phyloP scores from a whole-genome alignment of 495 filamentous ascomycete species.

The Zalerion maritima region DNA sequence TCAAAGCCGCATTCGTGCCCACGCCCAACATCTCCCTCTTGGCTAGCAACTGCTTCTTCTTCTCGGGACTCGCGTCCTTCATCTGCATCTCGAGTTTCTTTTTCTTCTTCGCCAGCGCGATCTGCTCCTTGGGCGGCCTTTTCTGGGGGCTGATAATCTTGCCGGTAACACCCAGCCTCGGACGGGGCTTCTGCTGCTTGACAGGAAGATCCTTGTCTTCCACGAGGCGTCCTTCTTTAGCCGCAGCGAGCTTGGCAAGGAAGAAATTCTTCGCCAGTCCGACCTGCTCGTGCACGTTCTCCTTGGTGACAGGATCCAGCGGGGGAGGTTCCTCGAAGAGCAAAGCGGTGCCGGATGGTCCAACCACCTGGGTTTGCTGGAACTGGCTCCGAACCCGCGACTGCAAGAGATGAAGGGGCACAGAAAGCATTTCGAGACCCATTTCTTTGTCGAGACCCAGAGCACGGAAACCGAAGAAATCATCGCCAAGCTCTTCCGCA shows the following conservation, averaged over 20 bases:
- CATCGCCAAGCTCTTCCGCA: constrained; percentile 91
- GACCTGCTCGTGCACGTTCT: constrained; percentile 64
- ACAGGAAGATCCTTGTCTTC: constrained; percentile 91
- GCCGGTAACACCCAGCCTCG: constrained; percentile 83
- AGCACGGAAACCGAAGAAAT: constrained; percentile 98
- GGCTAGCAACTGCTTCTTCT: constrained; percentile 17
- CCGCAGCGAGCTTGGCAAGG: constrained; percentile 68
- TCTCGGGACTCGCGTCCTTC: constrained; percentile 26
- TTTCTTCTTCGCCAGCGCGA: constrained; percentile 60
- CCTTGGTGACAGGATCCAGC: constrained; percentile 63
- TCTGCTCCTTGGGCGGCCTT: constrained; percentile 62
- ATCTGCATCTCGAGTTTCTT: constrained; percentile 40
- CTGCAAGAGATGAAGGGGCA: constrained; percentile 88
- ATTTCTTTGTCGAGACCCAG: constrained; percentile 84
- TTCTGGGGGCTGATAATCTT: constrained; percentile 90
- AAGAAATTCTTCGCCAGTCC: constrained; percentile 83
- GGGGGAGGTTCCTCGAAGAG: constrained; percentile 56
- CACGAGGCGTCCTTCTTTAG: constrained; percentile 64
- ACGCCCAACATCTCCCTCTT: constrained; percentile 21
- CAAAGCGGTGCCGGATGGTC: constrained; percentile 37
- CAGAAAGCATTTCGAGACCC: constrained; percentile 68
- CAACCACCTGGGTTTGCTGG: constrained; percentile 51
- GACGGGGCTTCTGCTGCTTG: constrained; percentile 83
- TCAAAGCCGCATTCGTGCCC: constrained; percentile 7
- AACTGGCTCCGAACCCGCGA: constrained; percentile 72